Percentiles rank a stretch among this genome's conserved stretches.
These are phyloP conservation scores for Micractinium conductrix DNA, from an alignment of 139 green algal species.

Conservation along the genomic window DNA sequence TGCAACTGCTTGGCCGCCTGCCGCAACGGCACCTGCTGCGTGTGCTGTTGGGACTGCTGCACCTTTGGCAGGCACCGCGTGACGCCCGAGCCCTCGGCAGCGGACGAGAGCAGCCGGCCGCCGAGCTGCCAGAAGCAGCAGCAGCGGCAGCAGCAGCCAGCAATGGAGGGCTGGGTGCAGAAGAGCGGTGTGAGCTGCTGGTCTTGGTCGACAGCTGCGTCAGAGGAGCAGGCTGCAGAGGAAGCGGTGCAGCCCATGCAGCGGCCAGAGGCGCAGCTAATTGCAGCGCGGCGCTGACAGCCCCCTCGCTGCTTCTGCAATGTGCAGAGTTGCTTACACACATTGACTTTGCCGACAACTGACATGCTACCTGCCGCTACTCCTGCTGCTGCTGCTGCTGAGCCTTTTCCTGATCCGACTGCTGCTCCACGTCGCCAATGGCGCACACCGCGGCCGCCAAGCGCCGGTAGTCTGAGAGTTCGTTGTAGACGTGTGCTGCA, in stretches of 20 bases:
- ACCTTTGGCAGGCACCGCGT: neutral
- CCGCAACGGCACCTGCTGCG: neutral
- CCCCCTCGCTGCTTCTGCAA: too few species aligned
- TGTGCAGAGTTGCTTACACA: too few species aligned
- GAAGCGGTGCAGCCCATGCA: neutral
- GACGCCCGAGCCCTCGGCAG: neutral
- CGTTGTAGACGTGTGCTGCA: conserved; percentile 67
- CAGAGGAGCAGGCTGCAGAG: neutral
- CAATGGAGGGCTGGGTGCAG: neutral
- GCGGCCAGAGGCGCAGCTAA: neutral
- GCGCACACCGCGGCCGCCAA: conserved; percentile 53
- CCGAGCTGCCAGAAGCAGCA: neutral
- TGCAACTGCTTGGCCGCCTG: neutral
- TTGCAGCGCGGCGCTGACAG: neutral
- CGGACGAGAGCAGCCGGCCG: neutral
- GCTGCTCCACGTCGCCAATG: too few species aligned
- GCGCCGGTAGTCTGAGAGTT: conserved; percentile 54
- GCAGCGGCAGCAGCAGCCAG: neutral
- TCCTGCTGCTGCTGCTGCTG: too few species aligned
- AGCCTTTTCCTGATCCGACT: too few species aligned
- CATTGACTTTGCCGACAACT: too few species aligned
- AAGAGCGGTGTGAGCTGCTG: conserved; percentile 3
- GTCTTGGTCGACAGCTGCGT: neutral
- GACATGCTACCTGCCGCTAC: too few species aligned
- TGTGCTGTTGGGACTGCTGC: neutral